Conservation (phyloP, 2,329 filamentous ascomycete genomes). For the Fusarium burgessii region DNA sequence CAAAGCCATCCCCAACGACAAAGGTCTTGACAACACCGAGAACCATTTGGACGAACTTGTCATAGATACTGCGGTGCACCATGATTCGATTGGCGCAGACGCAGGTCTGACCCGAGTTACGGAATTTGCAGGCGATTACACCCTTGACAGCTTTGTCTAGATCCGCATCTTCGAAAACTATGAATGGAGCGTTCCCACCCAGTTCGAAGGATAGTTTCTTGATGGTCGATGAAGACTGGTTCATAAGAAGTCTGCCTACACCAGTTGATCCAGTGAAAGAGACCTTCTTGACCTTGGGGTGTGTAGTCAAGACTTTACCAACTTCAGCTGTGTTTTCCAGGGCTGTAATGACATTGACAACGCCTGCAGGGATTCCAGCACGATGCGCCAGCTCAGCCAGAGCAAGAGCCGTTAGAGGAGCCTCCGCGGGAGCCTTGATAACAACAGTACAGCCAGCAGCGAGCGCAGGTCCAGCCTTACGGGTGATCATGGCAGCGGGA, state of each 20-base stretch:
- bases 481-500: constrained; percentile 64
- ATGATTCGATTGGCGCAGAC: constrained; percentile 73
- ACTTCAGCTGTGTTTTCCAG: constrained; percentile 81
- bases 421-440: constrained; percentile 88
- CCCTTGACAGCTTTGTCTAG: constrained; percentile 75
- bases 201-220: constrained; percentile 82
- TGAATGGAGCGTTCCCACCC: constrained; percentile 80
- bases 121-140: constrained; percentile 76
- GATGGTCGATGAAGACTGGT: constrained; percentile 74
- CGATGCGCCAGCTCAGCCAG: constrained; percentile 84
- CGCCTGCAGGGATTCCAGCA: constrained; percentile 87
- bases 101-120: constrained; percentile 78
- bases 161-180: constrained; percentile 81
- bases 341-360: constrained; percentile 87
- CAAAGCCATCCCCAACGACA: constrained; percentile 69
- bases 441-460: constrained; percentile 83
- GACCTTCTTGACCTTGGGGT: constrained; percentile 70
- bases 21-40: constrained; percentile 67
- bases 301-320: constrained; percentile 66
- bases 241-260: constrained; percentile 69
- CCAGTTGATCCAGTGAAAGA: constrained; percentile 75
- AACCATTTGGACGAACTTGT: constrained; percentile 63
- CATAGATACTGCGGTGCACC: constrained; percentile 70
- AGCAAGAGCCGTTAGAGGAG: constrained; percentile 87
- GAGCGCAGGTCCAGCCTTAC: constrained; percentile 64